These are phyloP conservation scores for Pyrenula aspistea DNA, from an alignment of 495 filamentous ascomycete genomes.

Conservation along the genomic window DNA sequence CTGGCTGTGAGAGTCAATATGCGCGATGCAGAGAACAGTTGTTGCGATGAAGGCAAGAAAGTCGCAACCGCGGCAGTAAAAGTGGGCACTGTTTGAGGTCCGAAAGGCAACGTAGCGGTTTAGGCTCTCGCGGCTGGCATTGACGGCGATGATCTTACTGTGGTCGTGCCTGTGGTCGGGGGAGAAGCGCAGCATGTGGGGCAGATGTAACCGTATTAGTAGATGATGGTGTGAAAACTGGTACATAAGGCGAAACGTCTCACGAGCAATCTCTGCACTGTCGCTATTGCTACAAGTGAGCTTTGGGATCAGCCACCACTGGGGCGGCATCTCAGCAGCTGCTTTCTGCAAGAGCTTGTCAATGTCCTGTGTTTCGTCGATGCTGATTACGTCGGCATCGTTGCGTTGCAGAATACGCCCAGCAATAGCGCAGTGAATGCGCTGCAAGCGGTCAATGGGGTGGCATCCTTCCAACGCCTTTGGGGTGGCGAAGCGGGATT, in stretches of 20 bases:
- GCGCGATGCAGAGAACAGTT: conserved; percentile 17
- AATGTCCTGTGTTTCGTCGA: conserved; percentile 20
- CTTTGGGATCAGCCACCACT: conserved; percentile 23
- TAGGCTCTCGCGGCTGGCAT: conserved; percentile 34
- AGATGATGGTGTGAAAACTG: conserved; percentile 31
- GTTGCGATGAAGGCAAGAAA: conserved; percentile 35
- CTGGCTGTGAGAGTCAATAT: conserved; percentile 16
- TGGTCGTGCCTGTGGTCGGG: conserved; percentile 13
- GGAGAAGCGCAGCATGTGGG: conserved; percentile 15
- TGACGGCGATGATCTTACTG: conserved; percentile 26
- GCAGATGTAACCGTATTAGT: conserved; percentile 18
- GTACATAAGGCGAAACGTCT: conserved; percentile 11
- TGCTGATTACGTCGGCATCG: conserved; percentile 9
- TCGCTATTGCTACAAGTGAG: neutral
- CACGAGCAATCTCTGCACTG: conserved; percentile 3
- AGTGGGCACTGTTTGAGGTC: conserved; percentile 13
- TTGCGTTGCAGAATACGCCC: conserved; percentile 35
- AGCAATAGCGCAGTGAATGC: conserved; percentile 12
- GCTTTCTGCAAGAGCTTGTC: conserved; percentile 30
- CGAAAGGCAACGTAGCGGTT: conserved; percentile 27
- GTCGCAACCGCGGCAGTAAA: conserved; percentile 36
- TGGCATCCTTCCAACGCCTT: conserved; percentile 5
- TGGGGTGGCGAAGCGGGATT: conserved; percentile 14
- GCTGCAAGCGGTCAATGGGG: conserved; percentile 14
- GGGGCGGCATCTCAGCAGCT: conserved; percentile 20